Evolutionary conservation across 2,329 filamentous ascomycete species (phyloP), one percentile per base, ranked within the genome.

Genomic region (Cladorrhinum sp.): DNA sequence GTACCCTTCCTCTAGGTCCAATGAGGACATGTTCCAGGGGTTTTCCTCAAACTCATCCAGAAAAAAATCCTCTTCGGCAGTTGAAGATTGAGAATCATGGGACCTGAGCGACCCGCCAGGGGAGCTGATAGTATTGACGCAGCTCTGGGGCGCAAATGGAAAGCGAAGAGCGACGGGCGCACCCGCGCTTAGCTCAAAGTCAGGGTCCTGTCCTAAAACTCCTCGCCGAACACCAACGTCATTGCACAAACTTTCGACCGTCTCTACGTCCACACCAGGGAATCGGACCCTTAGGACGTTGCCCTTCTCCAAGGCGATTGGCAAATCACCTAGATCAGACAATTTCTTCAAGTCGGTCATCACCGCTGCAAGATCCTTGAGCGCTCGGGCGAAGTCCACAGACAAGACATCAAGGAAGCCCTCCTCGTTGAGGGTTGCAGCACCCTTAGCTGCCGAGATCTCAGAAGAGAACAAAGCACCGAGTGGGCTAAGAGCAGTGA

Each of bases 221-320:
- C 95, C 95, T 57, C 92, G 83, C 64, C 88, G 86, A 7, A 99
- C 82, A n/a, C 89, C 90, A 10, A 96, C 82, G 72, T 99, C 95
- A 52, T 91, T 86, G 72, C 93, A 97, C 1, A 99, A 82, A 2
- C 82, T 80, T 71, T 96, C 91, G 0, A 96, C 89, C 0, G 90
- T 91, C 16, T 88, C 85, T 0, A 86, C 86, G 69, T 98, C 94
- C 64, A 95, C 93, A 2, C 95, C 95, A 0, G 93, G 92, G 70
- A 99, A 98, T 28, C 92, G 88, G 1, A 98, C 86, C 33, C 92
- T 86, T 3, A 97, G 77, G 0, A 85, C 83, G 1, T 85, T 85
- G 33, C 82, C 79, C 39, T 84, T 82, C 67, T 91, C 85, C 57
- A 96, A 82, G 0, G 85, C 81, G 33, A 98, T 85, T 0, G 94